These are phyloP conservation scores for Clonostachys chloroleuca DNA, from an alignment of 2,329 filamentous ascomycete genomes.

Conservation along the genomic window DNA sequence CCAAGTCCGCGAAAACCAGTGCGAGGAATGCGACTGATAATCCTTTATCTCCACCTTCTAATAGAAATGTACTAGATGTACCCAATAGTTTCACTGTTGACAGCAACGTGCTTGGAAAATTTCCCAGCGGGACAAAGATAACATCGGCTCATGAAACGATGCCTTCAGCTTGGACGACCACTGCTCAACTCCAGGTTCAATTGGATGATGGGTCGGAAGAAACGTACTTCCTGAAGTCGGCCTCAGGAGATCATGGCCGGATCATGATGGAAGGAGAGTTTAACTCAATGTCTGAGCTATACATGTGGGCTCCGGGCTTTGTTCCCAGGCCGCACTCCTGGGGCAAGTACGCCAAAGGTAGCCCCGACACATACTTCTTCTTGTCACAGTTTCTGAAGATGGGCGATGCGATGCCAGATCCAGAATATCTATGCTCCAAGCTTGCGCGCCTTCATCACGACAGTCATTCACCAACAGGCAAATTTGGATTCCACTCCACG, in stretches of 20 bases:
- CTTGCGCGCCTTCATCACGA: not conserved
- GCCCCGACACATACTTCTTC: not conserved
- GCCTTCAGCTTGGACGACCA: no score
- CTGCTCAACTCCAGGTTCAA: no score
- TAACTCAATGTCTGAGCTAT: not conserved
- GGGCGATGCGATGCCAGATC: not conserved
- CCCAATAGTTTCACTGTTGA: no score
- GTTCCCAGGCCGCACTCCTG: not conserved
- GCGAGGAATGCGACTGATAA: no score
- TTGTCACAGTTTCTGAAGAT: not conserved
- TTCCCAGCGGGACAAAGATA: no score
- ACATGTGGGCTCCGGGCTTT: not conserved
- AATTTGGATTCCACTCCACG: constrained; percentile 23
- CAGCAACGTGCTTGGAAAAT: no score
- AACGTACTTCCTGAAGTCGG: not conserved
- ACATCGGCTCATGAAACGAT: no score
- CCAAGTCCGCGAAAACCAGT: no score
- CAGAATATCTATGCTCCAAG: not conserved
- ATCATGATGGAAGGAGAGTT: not conserved
- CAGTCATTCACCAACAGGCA: constrained; percentile 7
- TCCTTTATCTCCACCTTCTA: no score
- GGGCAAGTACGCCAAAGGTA: not conserved
- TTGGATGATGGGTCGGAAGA: not conserved
- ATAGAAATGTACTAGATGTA: no score
- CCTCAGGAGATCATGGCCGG: not conserved